A percentile compares a stretch with the other conserved stretches of the same genome.
Conservation (phyloP, 305 asterid genomes). For the Fraxinus sp. region DNA sequence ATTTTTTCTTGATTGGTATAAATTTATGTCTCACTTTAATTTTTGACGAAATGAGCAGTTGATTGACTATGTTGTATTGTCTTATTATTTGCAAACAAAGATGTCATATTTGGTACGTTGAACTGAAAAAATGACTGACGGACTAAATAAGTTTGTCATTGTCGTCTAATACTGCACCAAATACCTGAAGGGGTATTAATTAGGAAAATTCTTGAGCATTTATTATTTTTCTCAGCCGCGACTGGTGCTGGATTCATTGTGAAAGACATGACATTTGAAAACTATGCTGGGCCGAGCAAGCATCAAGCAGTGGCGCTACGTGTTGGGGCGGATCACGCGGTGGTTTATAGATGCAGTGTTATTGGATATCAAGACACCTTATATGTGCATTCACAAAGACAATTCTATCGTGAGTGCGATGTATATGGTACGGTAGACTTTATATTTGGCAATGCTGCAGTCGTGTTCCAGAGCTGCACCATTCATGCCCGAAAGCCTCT, state of each 20-base stretch:
- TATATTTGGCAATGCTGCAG: conserved; percentile 96
- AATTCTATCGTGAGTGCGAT: conserved; percentile 86
- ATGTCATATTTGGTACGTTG: neutral
- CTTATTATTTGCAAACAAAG: neutral
- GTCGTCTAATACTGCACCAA: neutral
- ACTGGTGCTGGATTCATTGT: conserved; percentile 97
- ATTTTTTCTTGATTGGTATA: neutral
- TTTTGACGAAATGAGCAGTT: neutral
- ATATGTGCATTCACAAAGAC: conserved; percentile 84
- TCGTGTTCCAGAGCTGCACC: conserved; percentile 85
- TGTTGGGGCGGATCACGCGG: conserved; percentile 84
- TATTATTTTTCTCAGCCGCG: conserved; percentile 55
- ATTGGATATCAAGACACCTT: conserved; percentile 92
- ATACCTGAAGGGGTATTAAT: neutral
- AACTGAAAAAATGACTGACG: neutral
- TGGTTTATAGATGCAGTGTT: conserved; percentile 74
- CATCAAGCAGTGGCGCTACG: conserved; percentile 99
- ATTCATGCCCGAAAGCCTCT: conserved; percentile 71
- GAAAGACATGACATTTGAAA: conserved; percentile 79
- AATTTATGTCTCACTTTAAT: neutral
- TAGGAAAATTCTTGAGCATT: neutral
- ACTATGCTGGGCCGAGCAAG: conserved; percentile 81
- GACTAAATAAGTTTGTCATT: neutral
- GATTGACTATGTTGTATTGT: neutral
- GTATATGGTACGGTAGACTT: conserved; percentile 92